Conservation (phyloP, 2,329 filamentous ascomycete species). For the Pyrenochaeta sp. region DNA sequence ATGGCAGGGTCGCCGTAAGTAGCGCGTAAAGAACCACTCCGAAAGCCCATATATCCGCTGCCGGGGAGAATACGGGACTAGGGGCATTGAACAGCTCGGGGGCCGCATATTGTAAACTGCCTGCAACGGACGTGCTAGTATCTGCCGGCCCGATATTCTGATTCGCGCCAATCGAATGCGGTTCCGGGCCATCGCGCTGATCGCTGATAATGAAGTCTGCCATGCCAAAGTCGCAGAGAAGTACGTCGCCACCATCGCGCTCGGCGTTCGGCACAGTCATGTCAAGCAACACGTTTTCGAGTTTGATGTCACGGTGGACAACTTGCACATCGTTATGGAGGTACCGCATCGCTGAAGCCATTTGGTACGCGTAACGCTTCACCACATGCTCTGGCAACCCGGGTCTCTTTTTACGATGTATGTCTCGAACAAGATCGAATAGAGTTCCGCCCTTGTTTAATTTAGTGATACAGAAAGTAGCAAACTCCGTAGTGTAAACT, state of each 20-base stretch:
- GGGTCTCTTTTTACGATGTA: constrained; percentile 52
- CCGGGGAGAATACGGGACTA: constrained; percentile 57
- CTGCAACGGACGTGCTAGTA: constrained; percentile 66
- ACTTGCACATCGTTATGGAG: constrained; percentile 72
- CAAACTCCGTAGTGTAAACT: constrained; percentile 72
- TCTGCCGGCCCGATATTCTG: constrained; percentile 63
- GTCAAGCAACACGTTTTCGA: constrained; percentile 73
- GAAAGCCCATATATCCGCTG: constrained; percentile 73
- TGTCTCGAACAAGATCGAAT: constrained; percentile 67
- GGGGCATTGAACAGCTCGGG: constrained; percentile 57
- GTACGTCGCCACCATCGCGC: constrained; percentile 62
- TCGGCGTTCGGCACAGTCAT: constrained; percentile 59
- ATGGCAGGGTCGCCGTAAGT: constrained; percentile 68
- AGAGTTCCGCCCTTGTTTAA: constrained; percentile 70
- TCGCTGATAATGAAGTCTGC: constrained; percentile 71
- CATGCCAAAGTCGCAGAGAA: constrained; percentile 75
- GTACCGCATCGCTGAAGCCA: constrained; percentile 71
- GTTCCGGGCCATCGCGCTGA: constrained; percentile 59
- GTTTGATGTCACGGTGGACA: constrained; percentile 73
- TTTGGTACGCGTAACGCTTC: constrained; percentile 68
- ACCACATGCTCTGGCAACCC: constrained; percentile 63
- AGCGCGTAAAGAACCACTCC: constrained; percentile 70
- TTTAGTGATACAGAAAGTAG: constrained; percentile 74
- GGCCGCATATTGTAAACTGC: constrained; percentile 65
- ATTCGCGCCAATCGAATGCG: constrained; percentile 52